These are phyloP conservation scores for Circinella minor DNA, from an alignment of 371 early-diverging fungal species.

Conservation along the genomic window DNA sequence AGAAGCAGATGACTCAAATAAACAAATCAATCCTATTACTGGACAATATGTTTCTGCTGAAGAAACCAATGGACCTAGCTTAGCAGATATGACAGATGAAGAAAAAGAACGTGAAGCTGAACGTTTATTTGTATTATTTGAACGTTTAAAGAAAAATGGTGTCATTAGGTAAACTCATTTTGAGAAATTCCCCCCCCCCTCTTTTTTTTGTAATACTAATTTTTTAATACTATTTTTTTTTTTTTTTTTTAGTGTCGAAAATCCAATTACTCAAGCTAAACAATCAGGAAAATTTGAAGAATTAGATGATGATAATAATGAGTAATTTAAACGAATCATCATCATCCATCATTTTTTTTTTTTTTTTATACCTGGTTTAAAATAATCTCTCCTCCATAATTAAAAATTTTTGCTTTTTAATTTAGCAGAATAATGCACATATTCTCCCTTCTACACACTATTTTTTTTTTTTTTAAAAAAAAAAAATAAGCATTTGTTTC, in stretches of 20 bases:
- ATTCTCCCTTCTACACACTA: too few species aligned
- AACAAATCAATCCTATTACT: conserved; percentile 85
- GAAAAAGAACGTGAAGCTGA: conserved; percentile 96
- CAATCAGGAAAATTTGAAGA: conserved; percentile 43
- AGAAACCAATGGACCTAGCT: conserved; percentile 51
- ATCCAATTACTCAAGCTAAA: conserved; percentile 66
- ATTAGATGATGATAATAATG: conserved; percentile 13
- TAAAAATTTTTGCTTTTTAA: too few species aligned
- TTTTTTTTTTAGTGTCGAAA: conserved; percentile 48
- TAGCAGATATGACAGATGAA: conserved; percentile 91
- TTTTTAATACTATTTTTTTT: too few species aligned
- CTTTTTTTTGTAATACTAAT: too few species aligned
- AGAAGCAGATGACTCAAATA: conserved; percentile 9
- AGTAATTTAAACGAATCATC: too few species aligned
- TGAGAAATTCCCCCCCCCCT: too few species aligned
- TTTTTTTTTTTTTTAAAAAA: too few species aligned
- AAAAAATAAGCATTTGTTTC: too few species aligned
- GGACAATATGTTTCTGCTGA: conserved; percentile 62
- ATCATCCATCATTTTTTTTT: too few species aligned
- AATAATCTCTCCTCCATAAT: too few species aligned
- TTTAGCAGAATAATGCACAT: too few species aligned
- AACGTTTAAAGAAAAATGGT: conserved; percentile 89
- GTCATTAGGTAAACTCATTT: conserved; percentile 70
- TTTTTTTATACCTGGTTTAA: not conserved
- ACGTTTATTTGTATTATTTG: conserved; percentile 89